These are phyloP conservation scores for Tylopilus plumbeoviolaceoides DNA, from an alignment of 768 basidiomycete species.

Conservation along the genomic window DNA sequence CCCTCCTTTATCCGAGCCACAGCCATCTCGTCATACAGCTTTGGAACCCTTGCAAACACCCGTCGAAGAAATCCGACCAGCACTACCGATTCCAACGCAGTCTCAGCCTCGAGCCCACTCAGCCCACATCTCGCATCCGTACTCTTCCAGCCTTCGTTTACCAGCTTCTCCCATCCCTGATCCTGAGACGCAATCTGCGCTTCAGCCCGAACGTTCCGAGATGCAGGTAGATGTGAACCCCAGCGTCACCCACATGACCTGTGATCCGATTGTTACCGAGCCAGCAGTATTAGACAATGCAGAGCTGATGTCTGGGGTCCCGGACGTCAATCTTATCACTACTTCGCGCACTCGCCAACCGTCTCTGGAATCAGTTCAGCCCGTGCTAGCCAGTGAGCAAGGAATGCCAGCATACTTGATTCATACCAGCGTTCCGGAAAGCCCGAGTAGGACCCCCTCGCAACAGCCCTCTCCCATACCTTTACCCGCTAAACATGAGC, in stretches of 20 bases:
- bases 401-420: not conserved
- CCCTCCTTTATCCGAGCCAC: not conserved
- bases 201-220: not conserved
- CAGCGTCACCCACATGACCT: not conserved
- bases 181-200: not conserved
- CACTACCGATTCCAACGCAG: not conserved
- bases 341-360: not conserved
- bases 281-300: not conserved
- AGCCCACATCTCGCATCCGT: not conserved
- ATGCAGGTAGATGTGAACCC: not conserved
- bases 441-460: constrained; percentile 9
- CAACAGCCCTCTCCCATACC: constrained; percentile 9
- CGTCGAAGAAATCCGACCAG: not conserved
- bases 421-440: constrained; percentile 1
- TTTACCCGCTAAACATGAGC: constrained; percentile 4
- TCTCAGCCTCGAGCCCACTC: constrained; percentile 1
- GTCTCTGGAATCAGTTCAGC: constrained; percentile 4
- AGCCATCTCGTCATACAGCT: not conserved
- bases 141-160: not conserved
- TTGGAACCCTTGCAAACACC: not conserved
- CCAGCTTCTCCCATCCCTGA: constrained; percentile 9
- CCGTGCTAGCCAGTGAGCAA: not conserved
- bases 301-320: not conserved
- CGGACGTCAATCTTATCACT: not conserved
- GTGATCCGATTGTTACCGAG: constrained; percentile 1